A percentile compares a stretch with the other conserved stretches of the same genome.
Conservation (phyloP, 805 yeast genomes). For the Jamesozyma rosinii region DNA sequence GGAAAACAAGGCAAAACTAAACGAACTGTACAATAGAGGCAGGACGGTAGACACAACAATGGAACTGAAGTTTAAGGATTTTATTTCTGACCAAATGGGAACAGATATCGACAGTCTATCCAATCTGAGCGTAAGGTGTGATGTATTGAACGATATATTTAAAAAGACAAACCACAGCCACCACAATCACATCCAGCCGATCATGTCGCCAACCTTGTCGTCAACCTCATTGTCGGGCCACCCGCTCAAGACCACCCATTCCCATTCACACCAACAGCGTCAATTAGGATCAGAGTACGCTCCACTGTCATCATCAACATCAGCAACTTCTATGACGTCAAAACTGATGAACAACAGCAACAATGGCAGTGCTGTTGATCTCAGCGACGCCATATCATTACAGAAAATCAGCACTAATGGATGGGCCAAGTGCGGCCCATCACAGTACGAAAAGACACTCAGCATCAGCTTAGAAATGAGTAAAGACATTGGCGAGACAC, state of each 20-base stretch:
- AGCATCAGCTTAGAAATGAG: conserved; percentile 35
- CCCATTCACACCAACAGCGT: conserved; percentile 1
- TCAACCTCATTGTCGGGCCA: background rate
- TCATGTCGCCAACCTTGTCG: background rate
- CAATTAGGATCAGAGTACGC: background rate
- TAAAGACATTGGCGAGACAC: conserved; percentile 36
- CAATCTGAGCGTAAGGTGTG: conserved; percentile 15
- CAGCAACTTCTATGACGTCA: background rate
- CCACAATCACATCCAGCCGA: background rate
- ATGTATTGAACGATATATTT: conserved; percentile 21
- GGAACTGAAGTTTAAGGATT: conserved; percentile 25
- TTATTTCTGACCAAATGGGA: conserved; percentile 20
- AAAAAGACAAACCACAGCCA: conserved; percentile 16
- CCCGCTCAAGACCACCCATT: background rate
- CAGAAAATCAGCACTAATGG: background rate
- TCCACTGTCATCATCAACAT: background rate
- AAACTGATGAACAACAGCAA: background rate
- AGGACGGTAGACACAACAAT: conserved; percentile 13
- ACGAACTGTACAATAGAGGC: conserved; percentile 20
- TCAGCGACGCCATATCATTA: background rate
- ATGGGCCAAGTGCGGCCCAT: conserved; percentile 26
- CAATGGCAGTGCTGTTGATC: background rate
- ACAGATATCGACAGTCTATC: conserved; percentile 29
- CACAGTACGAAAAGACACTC: conserved; percentile 27
- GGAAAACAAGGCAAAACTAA: conserved; percentile 15